These are phyloP conservation scores for Alopecurus myosuroides DNA, from an alignment of 176 grass and related monocot species.

Conservation along the genomic window DNA sequence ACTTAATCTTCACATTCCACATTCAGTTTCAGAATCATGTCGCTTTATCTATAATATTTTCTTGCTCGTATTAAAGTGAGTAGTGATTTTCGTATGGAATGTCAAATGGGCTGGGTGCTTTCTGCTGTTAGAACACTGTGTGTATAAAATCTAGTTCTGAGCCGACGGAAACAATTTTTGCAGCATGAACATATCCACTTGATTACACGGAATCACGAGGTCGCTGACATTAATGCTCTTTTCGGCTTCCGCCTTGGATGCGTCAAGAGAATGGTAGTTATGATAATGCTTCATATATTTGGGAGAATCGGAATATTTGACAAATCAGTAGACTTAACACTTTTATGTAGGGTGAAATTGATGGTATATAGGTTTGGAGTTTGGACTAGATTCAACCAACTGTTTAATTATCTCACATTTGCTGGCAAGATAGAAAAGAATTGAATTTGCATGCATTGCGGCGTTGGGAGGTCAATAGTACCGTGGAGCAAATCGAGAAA, in stretches of 20 bases:
- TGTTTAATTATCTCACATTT: constrained; percentile 96
- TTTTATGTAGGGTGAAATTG: constrained; percentile 85
- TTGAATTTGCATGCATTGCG: constrained; percentile 99
- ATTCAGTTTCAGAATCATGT: too few species aligned
- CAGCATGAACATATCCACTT: constrained; percentile 90
- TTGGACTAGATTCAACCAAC: constrained; percentile 97
- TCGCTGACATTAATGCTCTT: constrained; percentile 99
- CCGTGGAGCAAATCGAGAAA: constrained; percentile 94
- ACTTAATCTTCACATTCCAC: too few species aligned
- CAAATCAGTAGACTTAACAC: not conserved
- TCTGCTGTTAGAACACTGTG: not conserved
- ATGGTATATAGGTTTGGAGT: constrained; percentile 96
- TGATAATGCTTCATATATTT: not conserved
- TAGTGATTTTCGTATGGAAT: not conserved
- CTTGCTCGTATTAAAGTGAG: constrained; percentile 98
- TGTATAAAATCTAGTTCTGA: constrained; percentile 27
- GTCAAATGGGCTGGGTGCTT: constrained; percentile 11
- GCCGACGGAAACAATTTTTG: constrained; percentile 22
- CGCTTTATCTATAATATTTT: constrained; percentile 91
- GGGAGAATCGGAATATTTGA: constrained; percentile 4
- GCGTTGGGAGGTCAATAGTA: constrained; percentile 92
- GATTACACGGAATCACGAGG: constrained; percentile 98
- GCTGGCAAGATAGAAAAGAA: constrained; percentile 99
- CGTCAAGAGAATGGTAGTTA: constrained; percentile 94
- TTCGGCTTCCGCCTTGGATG: constrained; percentile 97